Base-by-base conservation (phyloP, 441 rosid genomes). In the Mallotus japonicus region DNA sequence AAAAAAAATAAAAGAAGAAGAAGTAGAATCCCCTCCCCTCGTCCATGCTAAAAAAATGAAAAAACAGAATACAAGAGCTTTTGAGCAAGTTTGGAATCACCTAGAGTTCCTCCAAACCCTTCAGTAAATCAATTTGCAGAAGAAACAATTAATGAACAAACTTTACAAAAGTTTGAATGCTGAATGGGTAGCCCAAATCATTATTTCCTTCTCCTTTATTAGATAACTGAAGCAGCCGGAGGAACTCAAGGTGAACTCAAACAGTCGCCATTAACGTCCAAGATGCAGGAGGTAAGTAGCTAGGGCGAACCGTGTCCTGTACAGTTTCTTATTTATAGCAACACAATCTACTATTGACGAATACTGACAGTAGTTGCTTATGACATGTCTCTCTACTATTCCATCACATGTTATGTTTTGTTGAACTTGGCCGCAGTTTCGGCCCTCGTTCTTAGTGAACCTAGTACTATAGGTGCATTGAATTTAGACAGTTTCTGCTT, bases 21-120 rank as follows among this genome's bases (percentile, higher is more conserved):
- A 28, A 28, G 3, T 28, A 2, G 32, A 28, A 28, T 28, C 32
- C 32, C 32, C 32, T 28, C 3, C 28, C 32, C 32, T 28, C 32
- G 2, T 28, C 32, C 32, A 28, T 28, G 32, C 32, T 28, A 28
- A 28, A 28, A 28, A 28, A 28, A 24, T 24, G 0, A 28, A 28
- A 28, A 28, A 28, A 1, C 2, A 28, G 32, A 28, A 28, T 28
- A 28, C 32, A 28, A 28, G 32, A 28, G 3, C 32, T 28, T 28
- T 28, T 28, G 32, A 28, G 3, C 60, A 49, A 73, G 80, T 64
- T 73, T 68, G 56, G 71, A 12, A 47, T 54, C 70, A 63, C 77
- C 80, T 12, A 62, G 71, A 77, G 77, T 77, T 77, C 77, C 76
- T 73, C 80, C 76, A 68, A 77, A 73, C 80, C 61, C 80, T 77